phyloP scores from a whole-genome alignment of 1,284 basidiomycete genomes.

The Cutaneotrichosporon cutaneum region DNA sequence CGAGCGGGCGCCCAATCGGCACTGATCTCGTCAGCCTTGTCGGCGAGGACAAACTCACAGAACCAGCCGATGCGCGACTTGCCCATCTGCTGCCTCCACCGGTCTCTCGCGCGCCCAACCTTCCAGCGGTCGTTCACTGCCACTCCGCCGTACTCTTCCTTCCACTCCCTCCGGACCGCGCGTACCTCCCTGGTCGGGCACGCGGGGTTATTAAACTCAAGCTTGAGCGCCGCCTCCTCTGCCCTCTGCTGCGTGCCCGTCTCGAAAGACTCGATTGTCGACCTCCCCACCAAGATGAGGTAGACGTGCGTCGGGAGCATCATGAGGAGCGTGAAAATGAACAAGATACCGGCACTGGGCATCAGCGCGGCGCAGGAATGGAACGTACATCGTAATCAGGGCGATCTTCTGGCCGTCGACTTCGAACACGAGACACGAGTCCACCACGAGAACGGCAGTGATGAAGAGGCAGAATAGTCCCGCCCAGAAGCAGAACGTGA shows the following conservation, averaged over 20 bases:
- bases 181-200: slow-evolving; percentile 18
- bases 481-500: slow-evolving; percentile 49
- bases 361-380: slow-evolving; percentile 8
- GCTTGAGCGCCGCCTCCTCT: slow-evolving; percentile 37
- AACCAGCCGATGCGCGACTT: slow-evolving; percentile 42
- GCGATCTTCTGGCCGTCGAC: slow-evolving; percentile 48
- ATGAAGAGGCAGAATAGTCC: slow-evolving; percentile 42
- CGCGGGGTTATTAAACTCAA: slow-evolving; percentile 25
- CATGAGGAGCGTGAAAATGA: slow-evolving; percentile 38
- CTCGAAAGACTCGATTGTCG: slow-evolving; percentile 47
- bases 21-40: slow-evolving; percentile 29
- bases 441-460: slow-evolving; percentile 34
- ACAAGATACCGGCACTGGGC: slow-evolving; percentile 41
- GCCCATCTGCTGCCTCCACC: slow-evolving; percentile 50
- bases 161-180: slow-evolving; percentile 32
- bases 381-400: slow-evolving; percentile 43
- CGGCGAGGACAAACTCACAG: slow-evolving; percentile 34
- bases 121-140: slow-evolving; percentile 46
- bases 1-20: slow-evolving; percentile 44
- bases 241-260: slow-evolving; percentile 40
- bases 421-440: slow-evolving; percentile 11
- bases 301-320: slow-evolving; percentile 44
- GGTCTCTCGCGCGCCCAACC: slow-evolving; percentile 32
- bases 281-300: slow-evolving; percentile 40
- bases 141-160: slow-evolving; percentile 46